Conservation (phyloP, 805 yeast species). For the Lipomyces mesembrius region DNA sequence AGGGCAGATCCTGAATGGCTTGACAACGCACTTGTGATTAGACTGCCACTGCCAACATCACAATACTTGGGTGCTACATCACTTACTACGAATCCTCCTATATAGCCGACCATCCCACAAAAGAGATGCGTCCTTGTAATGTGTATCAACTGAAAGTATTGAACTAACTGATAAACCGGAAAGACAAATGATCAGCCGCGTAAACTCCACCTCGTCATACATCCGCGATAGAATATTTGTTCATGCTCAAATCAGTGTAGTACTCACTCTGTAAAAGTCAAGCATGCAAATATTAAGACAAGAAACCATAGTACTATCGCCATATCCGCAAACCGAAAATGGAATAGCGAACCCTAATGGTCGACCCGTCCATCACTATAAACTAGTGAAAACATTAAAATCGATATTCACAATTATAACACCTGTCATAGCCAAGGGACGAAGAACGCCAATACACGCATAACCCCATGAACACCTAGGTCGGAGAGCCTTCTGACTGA, state of each 20-base stretch:
- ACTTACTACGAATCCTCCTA: not conserved
- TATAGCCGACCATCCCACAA: not conserved
- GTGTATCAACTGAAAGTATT: not conserved
- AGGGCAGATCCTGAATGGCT: not conserved
- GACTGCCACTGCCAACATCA: not conserved
- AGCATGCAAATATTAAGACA: not conserved
- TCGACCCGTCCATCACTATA: not conserved
- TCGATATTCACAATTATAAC: not conserved
- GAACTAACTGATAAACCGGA: not conserved
- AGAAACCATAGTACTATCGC: not conserved
- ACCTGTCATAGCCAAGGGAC: not conserved
- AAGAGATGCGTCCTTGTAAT: not conserved
- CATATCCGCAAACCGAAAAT: not conserved
- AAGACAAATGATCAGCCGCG: not conserved
- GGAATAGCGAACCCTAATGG: not conserved
- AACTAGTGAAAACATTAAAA: not conserved
- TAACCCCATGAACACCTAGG: constrained; percentile 3
- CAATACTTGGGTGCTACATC: not conserved
- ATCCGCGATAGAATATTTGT: not conserved
- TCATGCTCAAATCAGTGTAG: not conserved
- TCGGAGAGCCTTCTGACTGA: not conserved
- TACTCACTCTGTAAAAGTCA: not conserved
- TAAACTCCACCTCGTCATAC: not conserved
- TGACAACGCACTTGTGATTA: not conserved
- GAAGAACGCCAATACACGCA: not conserved